phyloP scores from a whole-genome alignment of 768 basidiomycete genomes.

The Strobilomyces confusus region DNA sequence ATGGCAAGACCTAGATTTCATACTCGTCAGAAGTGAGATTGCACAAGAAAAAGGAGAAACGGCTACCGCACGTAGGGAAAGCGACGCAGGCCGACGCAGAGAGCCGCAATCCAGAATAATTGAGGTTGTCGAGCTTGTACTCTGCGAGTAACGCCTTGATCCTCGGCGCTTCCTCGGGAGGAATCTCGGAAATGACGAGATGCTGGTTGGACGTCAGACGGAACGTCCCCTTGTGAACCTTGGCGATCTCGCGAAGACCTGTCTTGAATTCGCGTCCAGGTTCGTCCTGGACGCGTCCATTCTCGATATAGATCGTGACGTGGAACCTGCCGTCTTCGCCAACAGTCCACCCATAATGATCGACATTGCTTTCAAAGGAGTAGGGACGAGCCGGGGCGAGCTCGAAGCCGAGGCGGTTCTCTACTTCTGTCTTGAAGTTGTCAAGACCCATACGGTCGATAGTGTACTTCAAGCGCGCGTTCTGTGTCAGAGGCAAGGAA shows the following conservation, averaged over 20 bases:
- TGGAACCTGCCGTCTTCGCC: slow-evolving; percentile 88
- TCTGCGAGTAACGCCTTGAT: slow-evolving; percentile 78
- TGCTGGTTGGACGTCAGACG: slow-evolving; percentile 96
- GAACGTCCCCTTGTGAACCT: slow-evolving; percentile 92
- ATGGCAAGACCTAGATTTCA: slow-evolving; percentile 55
- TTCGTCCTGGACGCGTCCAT: slow-evolving; percentile 95
- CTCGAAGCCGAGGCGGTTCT: slow-evolving; percentile 77
- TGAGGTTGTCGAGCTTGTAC: slow-evolving; percentile 88
- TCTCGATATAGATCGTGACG: slow-evolving; percentile 94
- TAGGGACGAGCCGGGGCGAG: slow-evolving; percentile 72
- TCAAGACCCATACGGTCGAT: slow-evolving; percentile 93
- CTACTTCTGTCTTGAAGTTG: slow-evolving; percentile 84
- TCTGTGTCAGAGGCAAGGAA: slow-evolving; percentile 38
- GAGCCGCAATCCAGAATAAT: slow-evolving; percentile 72
- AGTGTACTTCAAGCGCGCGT: slow-evolving; percentile 93
- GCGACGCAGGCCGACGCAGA: slow-evolving; percentile 96
- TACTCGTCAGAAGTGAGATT: background rate
- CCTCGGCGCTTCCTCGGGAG: slow-evolving; percentile 61
- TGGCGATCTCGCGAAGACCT: slow-evolving; percentile 88
- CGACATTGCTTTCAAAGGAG: slow-evolving; percentile 84
- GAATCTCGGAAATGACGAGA: slow-evolving; percentile 79
- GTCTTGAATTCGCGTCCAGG: slow-evolving; percentile 89
- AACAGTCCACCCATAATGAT: slow-evolving; percentile 91
- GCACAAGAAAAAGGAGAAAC: background rate
- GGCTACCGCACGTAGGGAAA: slow-evolving; percentile 85